These are phyloP conservation scores for Mariannaea elegans DNA, from an alignment of 2,329 filamentous ascomycete genomes.

Conservation along the genomic window DNA sequence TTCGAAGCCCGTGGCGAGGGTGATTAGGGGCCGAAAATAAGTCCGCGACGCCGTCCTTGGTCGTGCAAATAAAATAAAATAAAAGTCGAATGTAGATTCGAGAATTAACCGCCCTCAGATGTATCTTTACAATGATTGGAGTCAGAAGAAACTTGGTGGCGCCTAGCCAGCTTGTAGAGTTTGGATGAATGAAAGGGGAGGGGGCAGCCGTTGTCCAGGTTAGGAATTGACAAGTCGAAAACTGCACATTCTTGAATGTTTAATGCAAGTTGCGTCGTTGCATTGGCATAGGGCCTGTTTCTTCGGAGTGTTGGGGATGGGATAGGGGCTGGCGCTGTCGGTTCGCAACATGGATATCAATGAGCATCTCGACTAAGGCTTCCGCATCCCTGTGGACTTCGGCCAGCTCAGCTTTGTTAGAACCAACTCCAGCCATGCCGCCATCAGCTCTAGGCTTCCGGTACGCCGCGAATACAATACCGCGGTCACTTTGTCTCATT, in stretches of 20 bases:
- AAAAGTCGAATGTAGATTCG: conserved; percentile 27
- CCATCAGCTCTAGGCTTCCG: conserved; percentile 55
- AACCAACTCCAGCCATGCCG: conserved; percentile 46
- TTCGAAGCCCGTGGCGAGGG: conserved; percentile 10
- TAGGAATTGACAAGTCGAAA: conserved; percentile 7
- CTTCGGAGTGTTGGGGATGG: conserved; percentile 41
- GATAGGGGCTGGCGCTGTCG: conserved; percentile 44
- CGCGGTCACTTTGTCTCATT: conserved; percentile 52
- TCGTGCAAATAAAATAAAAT: conserved; percentile 30
- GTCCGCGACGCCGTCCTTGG: conserved; percentile 40
- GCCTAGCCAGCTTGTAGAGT: neutral
- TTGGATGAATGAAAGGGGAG: neutral
- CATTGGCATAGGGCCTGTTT: conserved; percentile 51
- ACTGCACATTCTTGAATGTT: neutral
- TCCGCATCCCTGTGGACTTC: conserved; percentile 60
- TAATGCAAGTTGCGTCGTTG: conserved; percentile 26
- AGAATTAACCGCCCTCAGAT: conserved; percentile 34
- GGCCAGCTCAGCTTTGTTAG: conserved; percentile 52
- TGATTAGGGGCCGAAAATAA: conserved; percentile 22
- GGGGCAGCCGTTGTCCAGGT: conserved; percentile 1
- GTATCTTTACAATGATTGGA: conserved; percentile 42
- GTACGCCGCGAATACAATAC: conserved; percentile 66
- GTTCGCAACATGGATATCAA: conserved; percentile 57
- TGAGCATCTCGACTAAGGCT: conserved; percentile 60
- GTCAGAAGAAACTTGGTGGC: conserved; percentile 18